Conservation (phyloP, 306 rosid species). For the Trifolium subterraneum region DNA sequence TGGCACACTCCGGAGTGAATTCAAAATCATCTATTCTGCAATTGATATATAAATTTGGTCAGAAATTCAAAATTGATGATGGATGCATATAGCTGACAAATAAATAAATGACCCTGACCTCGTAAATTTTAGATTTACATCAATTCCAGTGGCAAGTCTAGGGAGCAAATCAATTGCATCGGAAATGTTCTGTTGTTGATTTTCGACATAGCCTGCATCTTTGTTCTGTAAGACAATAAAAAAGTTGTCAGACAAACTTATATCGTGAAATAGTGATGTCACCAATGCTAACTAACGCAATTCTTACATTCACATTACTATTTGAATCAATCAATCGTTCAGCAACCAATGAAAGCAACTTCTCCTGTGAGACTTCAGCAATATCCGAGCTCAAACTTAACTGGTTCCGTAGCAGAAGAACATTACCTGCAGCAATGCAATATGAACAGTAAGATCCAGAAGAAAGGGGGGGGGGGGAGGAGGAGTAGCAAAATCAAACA, state of each 20-base stretch:
- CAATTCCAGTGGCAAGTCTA: constrained; percentile 97
- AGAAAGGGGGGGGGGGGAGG: not conserved
- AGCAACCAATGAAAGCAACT: constrained; percentile 87
- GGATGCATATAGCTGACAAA: constrained; percentile 24
- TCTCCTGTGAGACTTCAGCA: constrained; percentile 92
- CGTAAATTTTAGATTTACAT: constrained; percentile 89
- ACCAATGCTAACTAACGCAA: constrained; percentile 19
- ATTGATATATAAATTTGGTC: constrained; percentile 40
- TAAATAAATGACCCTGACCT: constrained; percentile 58
- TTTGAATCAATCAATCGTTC: constrained; percentile 91
- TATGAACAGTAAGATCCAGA: constrained; percentile 5
- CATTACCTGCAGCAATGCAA: constrained; percentile 70
- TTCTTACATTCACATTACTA: constrained; percentile 75
- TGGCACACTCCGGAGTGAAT: constrained; percentile 97
- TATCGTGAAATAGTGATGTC: constrained; percentile 31
- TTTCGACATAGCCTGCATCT: constrained; percentile 84
- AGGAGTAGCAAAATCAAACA: constrained; percentile 30
- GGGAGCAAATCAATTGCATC: constrained; percentile 99
- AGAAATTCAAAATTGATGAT: constrained; percentile 41
- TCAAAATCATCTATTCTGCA: constrained; percentile 94
- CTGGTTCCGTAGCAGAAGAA: constrained; percentile 84
- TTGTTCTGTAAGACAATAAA: constrained; percentile 64
- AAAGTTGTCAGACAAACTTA: constrained; percentile 35
- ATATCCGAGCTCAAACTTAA: constrained; percentile 79
- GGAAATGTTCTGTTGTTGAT: constrained; percentile 94